Evolutionary conservation across 345 rosid genomes (phyloP).

Genomic region (Capsella bursapastoris): DNA sequence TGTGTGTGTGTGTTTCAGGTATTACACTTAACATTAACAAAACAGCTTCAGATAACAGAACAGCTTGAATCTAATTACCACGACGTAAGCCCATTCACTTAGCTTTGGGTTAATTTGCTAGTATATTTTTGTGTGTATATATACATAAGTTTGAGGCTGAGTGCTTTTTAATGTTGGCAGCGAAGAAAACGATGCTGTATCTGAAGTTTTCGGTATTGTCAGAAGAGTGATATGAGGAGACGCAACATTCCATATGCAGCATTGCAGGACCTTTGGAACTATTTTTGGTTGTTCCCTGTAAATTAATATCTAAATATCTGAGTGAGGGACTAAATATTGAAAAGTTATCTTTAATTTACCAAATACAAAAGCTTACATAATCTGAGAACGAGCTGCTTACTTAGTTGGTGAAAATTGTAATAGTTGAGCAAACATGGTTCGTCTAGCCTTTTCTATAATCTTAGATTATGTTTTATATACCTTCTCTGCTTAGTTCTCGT

Average conservation of each 20-base stretch:
- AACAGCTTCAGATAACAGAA: constrained; percentile 76
- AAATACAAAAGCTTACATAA: background rate
- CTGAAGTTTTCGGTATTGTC: constrained; percentile 24
- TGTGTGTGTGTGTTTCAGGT: constrained; percentile 52
- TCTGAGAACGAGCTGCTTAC: background rate
- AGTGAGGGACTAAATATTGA: background rate
- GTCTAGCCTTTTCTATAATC: too few species aligned
- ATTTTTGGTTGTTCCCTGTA: background rate
- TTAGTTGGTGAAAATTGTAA: too few species aligned
- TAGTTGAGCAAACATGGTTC: too few species aligned
- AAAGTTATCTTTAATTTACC: background rate
- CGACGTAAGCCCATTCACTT: constrained; percentile 33
- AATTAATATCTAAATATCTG: background rate
- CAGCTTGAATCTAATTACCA: constrained; percentile 52
- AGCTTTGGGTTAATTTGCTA: background rate
- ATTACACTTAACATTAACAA: constrained; percentile 67
- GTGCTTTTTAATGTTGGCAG: constrained; percentile 23
- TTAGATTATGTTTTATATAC: too few species aligned
- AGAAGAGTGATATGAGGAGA: background rate
- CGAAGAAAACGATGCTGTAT: constrained; percentile 32
- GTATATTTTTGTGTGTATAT: background rate
- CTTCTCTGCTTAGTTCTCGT: too few species aligned
- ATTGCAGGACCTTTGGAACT: background rate
- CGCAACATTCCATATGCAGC: background rate
- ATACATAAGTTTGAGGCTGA: background rate